Evolutionary conservation across 345 rosid species (phyloP).

Genomic region (Reutealis trisperma): DNA sequence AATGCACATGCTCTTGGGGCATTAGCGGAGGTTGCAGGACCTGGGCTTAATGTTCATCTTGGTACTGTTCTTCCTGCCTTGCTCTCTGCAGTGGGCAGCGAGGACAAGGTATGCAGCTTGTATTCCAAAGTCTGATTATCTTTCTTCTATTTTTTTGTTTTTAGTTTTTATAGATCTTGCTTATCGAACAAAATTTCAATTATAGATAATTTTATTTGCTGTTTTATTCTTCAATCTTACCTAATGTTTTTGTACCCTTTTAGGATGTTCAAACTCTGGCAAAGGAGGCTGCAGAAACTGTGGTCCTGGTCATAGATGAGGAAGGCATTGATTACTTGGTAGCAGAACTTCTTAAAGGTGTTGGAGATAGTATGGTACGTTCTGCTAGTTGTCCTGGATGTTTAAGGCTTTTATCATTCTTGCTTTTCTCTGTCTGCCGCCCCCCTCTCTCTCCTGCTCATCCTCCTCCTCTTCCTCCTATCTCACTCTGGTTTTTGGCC

Average conservation of each 20-base stretch:
- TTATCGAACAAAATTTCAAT: neutral
- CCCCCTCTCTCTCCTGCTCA: too few species aligned
- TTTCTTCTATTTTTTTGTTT: neutral
- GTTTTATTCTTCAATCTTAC: neutral
- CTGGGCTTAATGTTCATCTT: conserved; percentile 85
- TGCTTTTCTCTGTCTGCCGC: neutral
- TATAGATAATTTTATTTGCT: conserved; percentile 1
- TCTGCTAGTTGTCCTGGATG: neutral
- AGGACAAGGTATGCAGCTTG: conserved; percentile 51
- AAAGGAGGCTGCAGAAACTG: conserved; percentile 87
- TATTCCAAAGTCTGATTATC: neutral
- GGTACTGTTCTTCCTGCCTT: conserved; percentile 90
- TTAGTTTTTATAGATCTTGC: neutral
- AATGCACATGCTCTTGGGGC: conserved; percentile 99
- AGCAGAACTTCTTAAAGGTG: conserved; percentile 87
- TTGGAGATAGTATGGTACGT: conserved; percentile 71
- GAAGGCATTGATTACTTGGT: conserved; percentile 82
- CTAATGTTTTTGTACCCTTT: conserved; percentile 19
- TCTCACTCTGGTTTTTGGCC: conserved; percentile 10
- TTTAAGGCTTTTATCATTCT: neutral
- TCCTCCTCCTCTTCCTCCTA: conserved; percentile 4
- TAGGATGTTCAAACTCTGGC: conserved; percentile 90
- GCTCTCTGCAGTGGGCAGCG: conserved; percentile 81
- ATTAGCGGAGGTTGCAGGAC: conserved; percentile 95
- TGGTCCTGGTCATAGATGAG: conserved; percentile 82